Evolutionary conservation across 352 stramenopile genomes (phyloP), one percentile per base, ranked within the genome.

Genomic region (Phytophthora fragariaefolia): DNA sequence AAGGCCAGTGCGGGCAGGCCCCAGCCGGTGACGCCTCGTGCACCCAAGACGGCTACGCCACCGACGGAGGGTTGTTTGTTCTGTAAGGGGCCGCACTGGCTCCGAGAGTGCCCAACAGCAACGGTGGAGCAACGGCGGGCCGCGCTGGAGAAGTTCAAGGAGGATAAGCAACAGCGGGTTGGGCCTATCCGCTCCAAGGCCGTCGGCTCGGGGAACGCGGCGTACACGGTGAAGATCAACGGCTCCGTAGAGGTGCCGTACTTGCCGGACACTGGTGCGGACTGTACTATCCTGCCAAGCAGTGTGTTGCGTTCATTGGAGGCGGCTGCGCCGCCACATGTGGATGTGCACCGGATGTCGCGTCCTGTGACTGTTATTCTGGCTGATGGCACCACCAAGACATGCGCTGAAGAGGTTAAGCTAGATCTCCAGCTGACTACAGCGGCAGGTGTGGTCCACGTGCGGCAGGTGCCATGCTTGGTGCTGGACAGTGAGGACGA

Each of bases 341-440:
- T 62, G 18, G 12, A 28, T 15, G 12, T 36, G 1, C 2, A 24
- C 9, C 56, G 15, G 20, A 15, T 55, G 28, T 18, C 30, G 1
- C 6, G 9, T 22, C 47, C 28, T 24, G 48, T 53, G 22, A 45
- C 32, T 2, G 49, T 45, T 36, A 46, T 59, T n/a, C 22, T 60
- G 48, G 50, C 30, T 4, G 58, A 58, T 45, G 34, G 47, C 15
- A 45, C 36, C 6, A 48, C 47, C 3, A 54, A 32, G 2, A 34
- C 10, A 27, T 62, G 40, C 0, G 12, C 15, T 7, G 20, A 54
- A 22, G 55, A 62, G 13, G 40, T n/a, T 6, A 32, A 8, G 5
- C 55, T 62, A 7, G 55, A 63, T n/a, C 1, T 69, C 2, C 28
- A 58, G 18, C 36, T 69, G 40, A 61, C 32, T 30, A 62, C 60